Conservation (phyloP, 495 filamentous ascomycete genomes). For the Neurospora sp. region DNA sequence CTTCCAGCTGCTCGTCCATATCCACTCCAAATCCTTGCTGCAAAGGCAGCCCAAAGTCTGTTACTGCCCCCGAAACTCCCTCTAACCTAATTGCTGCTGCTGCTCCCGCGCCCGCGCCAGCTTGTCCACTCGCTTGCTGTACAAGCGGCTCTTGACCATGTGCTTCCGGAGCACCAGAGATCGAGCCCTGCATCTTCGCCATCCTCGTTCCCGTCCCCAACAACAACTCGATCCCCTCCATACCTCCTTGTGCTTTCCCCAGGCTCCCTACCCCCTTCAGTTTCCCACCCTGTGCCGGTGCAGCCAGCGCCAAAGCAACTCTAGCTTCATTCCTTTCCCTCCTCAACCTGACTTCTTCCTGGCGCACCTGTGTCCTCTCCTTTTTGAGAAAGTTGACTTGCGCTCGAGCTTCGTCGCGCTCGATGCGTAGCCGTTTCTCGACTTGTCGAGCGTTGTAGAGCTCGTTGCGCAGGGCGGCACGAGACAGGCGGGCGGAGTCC, state of each 20-base stretch:
- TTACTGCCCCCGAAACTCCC: background rate
- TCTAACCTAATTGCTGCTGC: background rate
- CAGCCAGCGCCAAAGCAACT: conserved; percentile 1
- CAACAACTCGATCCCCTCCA: background rate
- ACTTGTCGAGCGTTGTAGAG: conserved; percentile 17
- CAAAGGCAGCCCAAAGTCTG: background rate
- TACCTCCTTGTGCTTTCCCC: background rate
- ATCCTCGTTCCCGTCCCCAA: background rate
- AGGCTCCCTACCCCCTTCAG: background rate
- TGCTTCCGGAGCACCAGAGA: too few relatives aligned
- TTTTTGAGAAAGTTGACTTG: conserved; percentile 8
- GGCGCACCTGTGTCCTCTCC: conserved; percentile 3
- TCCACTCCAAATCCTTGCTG: background rate
- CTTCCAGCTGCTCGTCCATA: background rate
- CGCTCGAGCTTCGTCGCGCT: conserved; percentile 16
- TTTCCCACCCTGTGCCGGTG: background rate
- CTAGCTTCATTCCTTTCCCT: conserved; percentile 18
- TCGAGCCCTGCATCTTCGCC: too few relatives aligned
- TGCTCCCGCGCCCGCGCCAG: background rate
- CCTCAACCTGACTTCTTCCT: conserved; percentile 12
- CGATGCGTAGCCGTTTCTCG: conserved; percentile 16
- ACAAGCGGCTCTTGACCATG: too few relatives aligned
- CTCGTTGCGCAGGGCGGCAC: conserved; percentile 18
- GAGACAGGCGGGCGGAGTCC: conserved; percentile 12
- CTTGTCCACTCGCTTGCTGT: too few relatives aligned